Base-by-base conservation (phyloP, 345 rosid species). In the Cardamine chenopodiifolia region DNA sequence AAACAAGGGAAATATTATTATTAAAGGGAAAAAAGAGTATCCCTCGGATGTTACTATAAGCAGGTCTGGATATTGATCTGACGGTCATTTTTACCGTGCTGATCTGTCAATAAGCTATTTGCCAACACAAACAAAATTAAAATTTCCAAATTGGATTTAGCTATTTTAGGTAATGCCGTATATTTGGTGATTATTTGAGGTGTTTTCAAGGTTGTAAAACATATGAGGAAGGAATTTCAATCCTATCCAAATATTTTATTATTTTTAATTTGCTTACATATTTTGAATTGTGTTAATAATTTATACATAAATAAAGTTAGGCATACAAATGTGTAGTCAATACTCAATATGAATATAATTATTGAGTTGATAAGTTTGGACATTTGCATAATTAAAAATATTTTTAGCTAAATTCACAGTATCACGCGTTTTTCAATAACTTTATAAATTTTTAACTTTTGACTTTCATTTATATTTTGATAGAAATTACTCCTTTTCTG, bases 21-120 rank as follows among this genome's bases (percentile, higher is more conserved):
- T 59, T 37, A 48, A 58, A 18, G 14, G 26, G 47, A 1, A 3
- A 31, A 2, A 19, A 18, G n/a, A 2, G 1, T 7, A 42, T 22
- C 63, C 74, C 69, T 68, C n/a, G 20, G 64, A 68, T 53, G 48
- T 50, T 60, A 26, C 17, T 29, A 40, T 14, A 63, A 28, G 32
- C 28, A 47, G 62, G 56, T 26, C 48, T 68, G 11, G 15, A 19
- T 19, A 20, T 28, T 34, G 68, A 75, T 75, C 78, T 26, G 35
- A 75, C 74, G 69, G 79, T 60, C 63, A 54, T 50, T 29, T 40
- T 25, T 40, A 18, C 53, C 28, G 0, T 49, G 37, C 70, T 31
- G 48, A 29, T 59, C 74, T 75, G 62, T 50, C 68, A 26, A 44
- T 26, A 48, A 34, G 40, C 26, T 31, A 63, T 40, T 73, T 66